phyloP scores from a whole-genome alignment of 1,284 basidiomycete species.

The Ganoderma boninense region DNA sequence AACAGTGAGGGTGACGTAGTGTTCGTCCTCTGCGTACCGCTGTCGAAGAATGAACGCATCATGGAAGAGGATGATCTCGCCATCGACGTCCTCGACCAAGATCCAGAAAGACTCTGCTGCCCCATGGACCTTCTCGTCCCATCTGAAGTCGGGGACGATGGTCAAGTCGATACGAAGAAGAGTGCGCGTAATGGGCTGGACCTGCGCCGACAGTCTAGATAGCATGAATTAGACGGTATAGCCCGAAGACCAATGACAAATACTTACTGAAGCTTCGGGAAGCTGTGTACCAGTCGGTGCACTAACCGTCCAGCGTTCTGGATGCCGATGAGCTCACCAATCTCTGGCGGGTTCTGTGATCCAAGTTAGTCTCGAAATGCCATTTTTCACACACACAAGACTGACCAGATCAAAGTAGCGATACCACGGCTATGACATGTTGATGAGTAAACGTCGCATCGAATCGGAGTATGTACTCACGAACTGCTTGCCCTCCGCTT shows the following conservation, averaged over 20 bases:
- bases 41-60: slow-evolving; percentile 93
- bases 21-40: slow-evolving; percentile 92
- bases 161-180: slow-evolving; percentile 90
- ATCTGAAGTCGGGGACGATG: slow-evolving; percentile 95
- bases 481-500: slow-evolving; percentile 98
- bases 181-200: slow-evolving; percentile 92
- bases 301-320: slow-evolving; percentile 93
- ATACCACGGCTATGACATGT: slow-evolving; percentile 81
- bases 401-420: slow-evolving; percentile 90
- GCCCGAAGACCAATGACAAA: slow-evolving; percentile 3
- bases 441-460: slow-evolving; percentile 6
- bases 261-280: slow-evolving; percentile 92
- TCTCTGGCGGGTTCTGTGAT: slow-evolving; percentile 73
- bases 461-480: slow-evolving; percentile 50
- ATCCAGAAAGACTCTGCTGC: slow-evolving; percentile 91
- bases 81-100: slow-evolving; percentile 96
- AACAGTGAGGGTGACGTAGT: slow-evolving; percentile 93
- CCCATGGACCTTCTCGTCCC: slow-evolving; percentile 96
- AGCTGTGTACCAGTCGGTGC: slow-evolving; percentile 94
- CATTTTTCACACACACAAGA: background rate
- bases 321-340: slow-evolving; percentile 94
- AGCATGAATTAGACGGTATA: background rate
- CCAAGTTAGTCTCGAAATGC: slow-evolving; percentile 3
- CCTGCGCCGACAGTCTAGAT: slow-evolving; percentile 85
- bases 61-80: slow-evolving; percentile 94